Conservation (phyloP, 2,329 filamentous ascomycete genomes). For the Colletotrichum tofieldiae region DNA sequence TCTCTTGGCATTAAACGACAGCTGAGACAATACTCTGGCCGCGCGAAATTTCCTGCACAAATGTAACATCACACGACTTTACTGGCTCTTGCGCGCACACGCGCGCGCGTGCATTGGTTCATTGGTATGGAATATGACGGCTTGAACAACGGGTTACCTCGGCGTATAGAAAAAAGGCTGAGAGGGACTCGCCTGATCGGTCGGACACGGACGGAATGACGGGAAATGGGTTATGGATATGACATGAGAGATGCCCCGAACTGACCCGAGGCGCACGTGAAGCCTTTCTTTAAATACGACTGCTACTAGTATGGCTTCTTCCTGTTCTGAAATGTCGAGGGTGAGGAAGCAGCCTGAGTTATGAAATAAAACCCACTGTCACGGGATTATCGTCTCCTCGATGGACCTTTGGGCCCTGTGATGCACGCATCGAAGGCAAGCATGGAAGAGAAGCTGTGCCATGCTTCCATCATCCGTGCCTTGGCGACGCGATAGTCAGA, state of each 20-base stretch:
- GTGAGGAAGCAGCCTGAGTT: neutral
- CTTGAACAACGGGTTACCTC: neutral
- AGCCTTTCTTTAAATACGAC: neutral
- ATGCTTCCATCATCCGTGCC: neutral
- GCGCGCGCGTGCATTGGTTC: neutral
- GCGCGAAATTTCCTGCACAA: neutral
- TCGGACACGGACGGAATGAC: conserved; percentile 2
- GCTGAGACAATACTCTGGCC: neutral
- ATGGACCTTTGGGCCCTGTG: neutral
- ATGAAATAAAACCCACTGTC: neutral
- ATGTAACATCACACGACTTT: neutral
- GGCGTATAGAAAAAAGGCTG: conserved; percentile 13
- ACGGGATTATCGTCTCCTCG: neutral
- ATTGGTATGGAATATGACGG: neutral
- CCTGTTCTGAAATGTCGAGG: neutral
- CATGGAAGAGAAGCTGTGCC: neutral
- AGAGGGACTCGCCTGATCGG: conserved; percentile 18
- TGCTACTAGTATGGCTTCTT: neutral
- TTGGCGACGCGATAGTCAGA: neutral
- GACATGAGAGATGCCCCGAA: neutral
- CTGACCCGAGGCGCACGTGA: neutral
- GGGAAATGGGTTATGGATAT: conserved; percentile 1
- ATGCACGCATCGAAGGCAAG: neutral
- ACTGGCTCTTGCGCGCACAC: neutral
- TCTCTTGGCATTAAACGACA: neutral